Base-by-base conservation (phyloP, 768 basidiomycete species). In the Krasilnikovozyma curviuscula region DNA sequence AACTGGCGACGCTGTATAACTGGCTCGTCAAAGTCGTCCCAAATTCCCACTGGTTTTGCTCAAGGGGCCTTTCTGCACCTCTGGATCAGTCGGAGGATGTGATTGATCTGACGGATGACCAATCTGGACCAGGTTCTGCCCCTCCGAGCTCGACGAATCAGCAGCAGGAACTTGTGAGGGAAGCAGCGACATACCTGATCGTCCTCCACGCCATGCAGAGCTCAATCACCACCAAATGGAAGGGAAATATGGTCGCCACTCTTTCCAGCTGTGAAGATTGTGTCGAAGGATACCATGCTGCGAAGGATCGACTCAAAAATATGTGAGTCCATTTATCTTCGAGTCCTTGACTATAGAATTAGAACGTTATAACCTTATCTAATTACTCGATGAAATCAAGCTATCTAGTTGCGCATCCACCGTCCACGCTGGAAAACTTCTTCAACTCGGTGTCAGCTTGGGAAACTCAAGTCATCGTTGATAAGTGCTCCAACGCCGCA, bases 151-250 rank as follows among this genome's bases (percentile, higher is more conserved):
- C n/a, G n/a, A n/a, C n/a, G n/a, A n/a, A n/a, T n/a, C n/a, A n/a
- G n/a, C n/a, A n/a, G n/a, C n/a, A n/a, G 8, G 65, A 28, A 2
- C 42, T 73, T 29, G 76, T 73, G 0, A 62, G 71, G 8, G 78
- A 75, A 49, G 74, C 78, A 2, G 83, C 88, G 0, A 77, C 76
- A 0, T 93, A 88, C 65, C 71, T 83, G 41, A 67, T 91, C 31
- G 74, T 85, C 43, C 64, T 93, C 32, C 78, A 81, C 60, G 85
- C 85, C 9, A 93, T 84, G 56, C 56, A 64, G 44, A 72, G 73
- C 42, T 63, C 67, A 0, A 66, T 68, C 27, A 78, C 82, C 3
- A 68, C 71, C 2, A 61, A 66, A 32, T 89, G 83, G 83, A 75
- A 76, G 62, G 61, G 60, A 16, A 70, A 67, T 50, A 61, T 83